These are phyloP conservation scores for Komagataella kurtzmanii DNA, from an alignment of 805 yeast genomes.

Conservation along the genomic window DNA sequence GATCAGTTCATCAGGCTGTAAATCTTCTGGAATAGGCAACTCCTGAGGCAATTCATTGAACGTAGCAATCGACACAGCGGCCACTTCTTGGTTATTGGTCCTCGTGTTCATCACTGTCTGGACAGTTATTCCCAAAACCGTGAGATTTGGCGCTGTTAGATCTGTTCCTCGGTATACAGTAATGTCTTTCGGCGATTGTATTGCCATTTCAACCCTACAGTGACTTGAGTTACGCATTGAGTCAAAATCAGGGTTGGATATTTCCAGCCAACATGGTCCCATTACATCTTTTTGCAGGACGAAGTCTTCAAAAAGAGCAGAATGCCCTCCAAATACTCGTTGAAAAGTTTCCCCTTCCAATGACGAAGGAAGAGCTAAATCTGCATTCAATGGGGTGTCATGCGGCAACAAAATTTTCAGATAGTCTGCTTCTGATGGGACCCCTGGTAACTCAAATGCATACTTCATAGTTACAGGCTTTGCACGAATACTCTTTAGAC, in stretches of 20 bases:
- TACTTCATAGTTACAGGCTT: conserved; percentile 67
- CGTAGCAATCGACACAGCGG: conserved; percentile 66
- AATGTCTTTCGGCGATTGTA: conserved; percentile 32
- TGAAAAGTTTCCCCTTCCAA: conserved; percentile 65
- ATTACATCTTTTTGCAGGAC: conserved; percentile 70
- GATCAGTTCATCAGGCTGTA: conserved; percentile 44
- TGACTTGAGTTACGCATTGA: conserved; percentile 57
- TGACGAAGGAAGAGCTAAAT: conserved; percentile 41
- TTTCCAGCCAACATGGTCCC: conserved; percentile 97
- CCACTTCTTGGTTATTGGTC: conserved; percentile 74
- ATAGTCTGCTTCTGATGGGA: conserved; percentile 74
- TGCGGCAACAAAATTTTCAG: conserved; percentile 68
- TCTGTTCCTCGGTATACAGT: conserved; percentile 26
- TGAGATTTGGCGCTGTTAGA: conserved; percentile 51
- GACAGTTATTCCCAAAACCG: conserved; percentile 60
- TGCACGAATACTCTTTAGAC: conserved; percentile 48
- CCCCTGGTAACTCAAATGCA: conserved; percentile 74
- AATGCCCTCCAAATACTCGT: conserved; percentile 66
- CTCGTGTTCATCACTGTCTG: conserved; percentile 71
- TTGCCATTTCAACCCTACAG: conserved; percentile 64
- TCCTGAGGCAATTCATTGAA: conserved; percentile 64
- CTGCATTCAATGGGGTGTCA: conserved; percentile 41
- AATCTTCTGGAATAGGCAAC: conserved; percentile 49
- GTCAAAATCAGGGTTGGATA: conserved; percentile 48
- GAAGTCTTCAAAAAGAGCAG: conserved; percentile 73